Evolutionary conservation across 805 yeast genomes (phyloP).

Genomic region (Metschnikowia proteae): DNA sequence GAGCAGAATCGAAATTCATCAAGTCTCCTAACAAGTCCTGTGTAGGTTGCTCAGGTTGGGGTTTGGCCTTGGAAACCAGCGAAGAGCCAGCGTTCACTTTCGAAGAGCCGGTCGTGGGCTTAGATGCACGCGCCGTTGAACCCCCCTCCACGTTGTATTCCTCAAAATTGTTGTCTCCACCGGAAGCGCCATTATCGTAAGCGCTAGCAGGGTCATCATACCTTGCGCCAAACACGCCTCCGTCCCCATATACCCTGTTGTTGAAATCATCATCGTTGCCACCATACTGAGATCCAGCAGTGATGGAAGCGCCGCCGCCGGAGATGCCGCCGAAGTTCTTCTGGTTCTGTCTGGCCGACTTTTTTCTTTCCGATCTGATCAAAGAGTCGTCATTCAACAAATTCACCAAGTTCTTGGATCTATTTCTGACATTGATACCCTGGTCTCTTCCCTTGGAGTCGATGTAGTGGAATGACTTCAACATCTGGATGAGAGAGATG

Average conservation of each 20-base stretch:
- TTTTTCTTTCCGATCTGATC: slow-evolving; percentile 81
- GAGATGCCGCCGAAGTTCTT: slow-evolving; percentile 82
- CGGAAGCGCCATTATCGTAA: slow-evolving; percentile 32
- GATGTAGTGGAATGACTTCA: slow-evolving; percentile 88
- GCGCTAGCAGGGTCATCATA: slow-evolving; percentile 55
- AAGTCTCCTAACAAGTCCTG: slow-evolving; percentile 50
- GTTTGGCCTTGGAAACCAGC: slow-evolving; percentile 26
- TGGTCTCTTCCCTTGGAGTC: slow-evolving; percentile 94
- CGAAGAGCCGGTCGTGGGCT: slow-evolving; percentile 37
- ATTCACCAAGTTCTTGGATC: slow-evolving; percentile 71
- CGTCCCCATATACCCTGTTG: slow-evolving; percentile 63
- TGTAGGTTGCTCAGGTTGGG: slow-evolving; percentile 28
- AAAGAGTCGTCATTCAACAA: slow-evolving; percentile 72
- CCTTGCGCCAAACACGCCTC: slow-evolving; percentile 66
- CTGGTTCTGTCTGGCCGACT: slow-evolving; percentile 73
- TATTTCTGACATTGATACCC: slow-evolving; percentile 90
- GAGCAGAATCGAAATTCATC: slow-evolving; percentile 38
- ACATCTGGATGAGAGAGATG: slow-evolving; percentile 74
- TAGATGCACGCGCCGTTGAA: slow-evolving; percentile 19
- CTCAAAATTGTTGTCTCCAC: slow-evolving; percentile 46
- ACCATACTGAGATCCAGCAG: slow-evolving; percentile 29
- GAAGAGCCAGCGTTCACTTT: slow-evolving; percentile 29
- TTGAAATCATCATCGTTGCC: slow-evolving; percentile 48
- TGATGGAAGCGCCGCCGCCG: slow-evolving; percentile 48
- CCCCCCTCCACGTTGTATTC: slow-evolving; percentile 51